Evolutionary conservation across 495 filamentous ascomycete genomes (phyloP), one percentile per base, ranked within the genome.

Genomic region (Penicillium fimorum): DNA sequence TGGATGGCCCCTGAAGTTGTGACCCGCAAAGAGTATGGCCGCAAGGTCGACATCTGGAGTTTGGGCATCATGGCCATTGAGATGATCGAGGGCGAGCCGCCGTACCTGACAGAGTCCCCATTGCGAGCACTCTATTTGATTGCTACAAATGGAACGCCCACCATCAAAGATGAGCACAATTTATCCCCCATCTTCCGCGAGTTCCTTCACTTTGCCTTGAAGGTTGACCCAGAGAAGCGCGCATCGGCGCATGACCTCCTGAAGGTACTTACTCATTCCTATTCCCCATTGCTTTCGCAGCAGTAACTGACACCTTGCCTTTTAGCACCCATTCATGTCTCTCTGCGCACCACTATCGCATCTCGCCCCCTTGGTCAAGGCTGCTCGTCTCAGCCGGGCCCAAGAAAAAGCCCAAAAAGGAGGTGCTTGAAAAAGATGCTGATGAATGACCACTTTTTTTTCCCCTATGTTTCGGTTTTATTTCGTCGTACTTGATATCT

Each of bases 1-100:
- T 98, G 94, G 94, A 98, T 98, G 94, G 94, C 94, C 4, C 94
- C 94, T 4, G 94, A 98, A 70, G 92, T 98, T 18, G 94, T 98
- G 10, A 97, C 92, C 5, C 79, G 92, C 17, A 97, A 98, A 69
- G 94, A 97, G 69, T 98, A 98, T 70, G 95, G 94, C 58, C 88
- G 94, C 47, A 98, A 98, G 69, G 92, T 98, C 49, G 94, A 98
- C 68, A 97, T 98, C 62, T 98, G 94, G 94, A 94, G 89, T 66
- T 73, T 98, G 47, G 94, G 94, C 53, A 98, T 98, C 71, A 98
- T 98, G 94, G 91, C 94, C n/a, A 98, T 98, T 62, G 94, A 98
- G 71, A 98, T 98, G 94, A 96, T 98, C 58, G 94, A 98, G 74
- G 95, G 94, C 60, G 94, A 98, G 65, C 94, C 94, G 15, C 94